Evolutionary conservation across 1,139 yeast species (phyloP).

Genomic region (Candida tetrigidarum): DNA sequence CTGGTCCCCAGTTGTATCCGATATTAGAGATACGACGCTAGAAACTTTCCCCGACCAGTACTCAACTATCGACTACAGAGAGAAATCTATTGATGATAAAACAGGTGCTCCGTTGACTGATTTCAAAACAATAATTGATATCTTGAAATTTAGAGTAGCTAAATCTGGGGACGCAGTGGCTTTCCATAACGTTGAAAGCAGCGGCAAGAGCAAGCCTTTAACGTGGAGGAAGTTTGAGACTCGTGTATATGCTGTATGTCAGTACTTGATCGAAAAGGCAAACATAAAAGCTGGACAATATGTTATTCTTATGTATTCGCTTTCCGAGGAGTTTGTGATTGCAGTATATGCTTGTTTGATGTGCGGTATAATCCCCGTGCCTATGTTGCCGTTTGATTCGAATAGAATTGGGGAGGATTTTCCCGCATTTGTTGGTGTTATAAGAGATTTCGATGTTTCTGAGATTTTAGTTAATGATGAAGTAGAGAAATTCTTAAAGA

Average conservation of each 20-base stretch:
- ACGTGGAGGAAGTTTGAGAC: slow-evolving; percentile 89
- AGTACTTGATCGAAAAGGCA: slow-evolving; percentile 55
- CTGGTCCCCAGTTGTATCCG: slow-evolving; percentile 78
- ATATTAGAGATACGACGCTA: slow-evolving; percentile 55
- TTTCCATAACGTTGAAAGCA: slow-evolving; percentile 63
- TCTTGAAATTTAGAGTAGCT: slow-evolving; percentile 77
- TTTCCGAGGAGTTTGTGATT: slow-evolving; percentile 84
- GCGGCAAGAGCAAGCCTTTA: slow-evolving; percentile 56
- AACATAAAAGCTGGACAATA: slow-evolving; percentile 66
- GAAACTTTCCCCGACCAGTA: slow-evolving; percentile 56
- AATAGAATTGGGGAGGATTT: slow-evolving; percentile 76
- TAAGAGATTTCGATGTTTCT: slow-evolving; percentile 70
- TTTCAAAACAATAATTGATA: slow-evolving; percentile 71
- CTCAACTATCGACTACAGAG: slow-evolving; percentile 76
- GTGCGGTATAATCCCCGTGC: slow-evolving; percentile 81
- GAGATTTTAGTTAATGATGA: slow-evolving; percentile 82
- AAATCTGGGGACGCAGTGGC: slow-evolving; percentile 84
- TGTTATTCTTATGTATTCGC: slow-evolving; percentile 82
- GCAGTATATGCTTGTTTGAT: slow-evolving; percentile 87
- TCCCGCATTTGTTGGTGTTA: slow-evolving; percentile 65
- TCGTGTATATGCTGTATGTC: slow-evolving; percentile 73
- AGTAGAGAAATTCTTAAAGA: slow-evolving; percentile 70
- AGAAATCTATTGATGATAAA: slow-evolving; percentile 73
- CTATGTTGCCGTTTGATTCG: slow-evolving; percentile 76
- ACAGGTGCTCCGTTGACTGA: slow-evolving; percentile 75